Base-by-base conservation (phyloP, 352 stramenopile species). In the Phytophthora syringae region DNA sequence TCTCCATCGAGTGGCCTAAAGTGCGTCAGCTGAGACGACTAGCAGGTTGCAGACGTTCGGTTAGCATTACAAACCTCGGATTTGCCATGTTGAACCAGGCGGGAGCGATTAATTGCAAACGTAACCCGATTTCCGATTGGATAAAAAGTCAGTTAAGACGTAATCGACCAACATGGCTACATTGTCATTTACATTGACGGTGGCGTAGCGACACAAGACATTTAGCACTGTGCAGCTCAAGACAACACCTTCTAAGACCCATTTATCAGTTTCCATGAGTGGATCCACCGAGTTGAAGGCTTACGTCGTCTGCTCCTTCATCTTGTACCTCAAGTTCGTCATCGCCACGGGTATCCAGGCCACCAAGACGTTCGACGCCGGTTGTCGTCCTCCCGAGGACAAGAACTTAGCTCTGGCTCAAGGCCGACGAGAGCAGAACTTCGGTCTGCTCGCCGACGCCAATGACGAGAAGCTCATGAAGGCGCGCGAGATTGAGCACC, bases 301-400 rank as follows among this genome's bases (percentile, higher is more conserved):
- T 12, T 77, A 76, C 54, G 43, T 72, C 7, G 28, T 74, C n/a
- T 85, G 74, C 51, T 64, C 64, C 18, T 52, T 71, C 21, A 54
- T 76, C 10, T 53, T 82, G 15, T 85, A 80, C 67, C 42, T 79
- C 51, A 82, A 82, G 52, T 82, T 78, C 57, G 25, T 82, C 32
- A 67, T 63, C 20, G 52, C 58, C 5, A 67, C 67, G 11, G 57
- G 61, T 5, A 75, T 79, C 39, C 73, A 82, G 25, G 70, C 61
- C 18, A 75, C 62, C 40, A 78, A 79, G 48, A 82, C 66, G 1
- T 84, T 84, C 28, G 56, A 74, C 34, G 61, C 70, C 6, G 70
- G 72, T 20, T 64, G 49, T 4, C 76, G 76, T 2, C 49, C 74
- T n/a, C 69, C 72, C 0, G 72, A 80, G 34, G 72, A 80, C 56